Conservation (phyloP, 179 eudicot genomes). For the Heliamphora pulchella region DNA sequence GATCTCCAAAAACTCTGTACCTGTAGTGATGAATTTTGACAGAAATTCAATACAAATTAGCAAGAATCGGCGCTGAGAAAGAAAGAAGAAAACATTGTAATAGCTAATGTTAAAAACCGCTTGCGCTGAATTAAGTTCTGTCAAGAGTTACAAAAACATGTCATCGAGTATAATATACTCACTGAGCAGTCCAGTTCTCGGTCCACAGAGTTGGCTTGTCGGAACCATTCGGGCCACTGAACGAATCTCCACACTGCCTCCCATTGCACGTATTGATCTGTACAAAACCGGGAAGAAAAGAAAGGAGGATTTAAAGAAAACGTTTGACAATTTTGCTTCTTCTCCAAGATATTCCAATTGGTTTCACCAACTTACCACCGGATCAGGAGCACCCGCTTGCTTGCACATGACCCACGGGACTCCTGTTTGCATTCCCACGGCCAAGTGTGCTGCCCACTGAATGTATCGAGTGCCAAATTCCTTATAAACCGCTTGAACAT, state of each 20-base stretch:
- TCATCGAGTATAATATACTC: slow-evolving; percentile 19
- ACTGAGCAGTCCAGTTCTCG: slow-evolving; percentile 99
- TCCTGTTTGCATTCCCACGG: slow-evolving; percentile 43
- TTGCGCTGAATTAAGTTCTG: no score
- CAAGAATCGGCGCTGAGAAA: not conserved
- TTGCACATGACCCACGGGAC: slow-evolving; percentile 99
- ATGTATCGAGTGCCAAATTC: slow-evolving; percentile 47
- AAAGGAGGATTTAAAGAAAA: not conserved
- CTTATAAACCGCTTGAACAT: slow-evolving; percentile 49
- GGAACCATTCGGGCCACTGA: slow-evolving; percentile 71
- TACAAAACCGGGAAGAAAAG: not conserved
- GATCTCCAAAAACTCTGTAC: slow-evolving; percentile 77
- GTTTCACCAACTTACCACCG: slow-evolving; percentile 37
- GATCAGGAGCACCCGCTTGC: slow-evolving; percentile 69
- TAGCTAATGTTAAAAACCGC: not conserved
- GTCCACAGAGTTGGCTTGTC: slow-evolving; percentile 84
- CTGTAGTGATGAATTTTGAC: slow-evolving; percentile 28
- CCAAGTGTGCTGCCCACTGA: slow-evolving; percentile 75
- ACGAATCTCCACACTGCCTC: slow-evolving; percentile 88
- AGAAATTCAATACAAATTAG: not conserved
- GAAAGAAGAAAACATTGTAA: not conserved
- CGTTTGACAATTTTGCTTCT: no score
- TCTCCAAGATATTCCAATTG: no score
- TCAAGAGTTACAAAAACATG: no score
- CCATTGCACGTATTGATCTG: slow-evolving; percentile 98